These are phyloP conservation scores for Geotrichum ghanense DNA, from an alignment of 805 yeast species.

Conservation along the genomic window DNA sequence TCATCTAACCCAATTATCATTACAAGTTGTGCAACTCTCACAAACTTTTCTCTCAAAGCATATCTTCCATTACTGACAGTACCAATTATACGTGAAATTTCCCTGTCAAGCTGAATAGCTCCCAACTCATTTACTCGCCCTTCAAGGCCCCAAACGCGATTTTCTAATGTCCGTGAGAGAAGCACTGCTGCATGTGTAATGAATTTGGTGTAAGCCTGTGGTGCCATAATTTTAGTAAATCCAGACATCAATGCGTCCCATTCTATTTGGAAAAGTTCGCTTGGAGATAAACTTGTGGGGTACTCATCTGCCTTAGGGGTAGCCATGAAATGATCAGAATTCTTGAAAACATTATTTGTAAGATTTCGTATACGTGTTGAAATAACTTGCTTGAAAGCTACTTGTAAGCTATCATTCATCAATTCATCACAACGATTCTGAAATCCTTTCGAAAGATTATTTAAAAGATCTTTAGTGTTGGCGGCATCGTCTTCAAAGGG, in stretches of 20 bases:
- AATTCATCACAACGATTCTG: constrained; percentile 28
- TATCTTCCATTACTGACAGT: constrained; percentile 58
- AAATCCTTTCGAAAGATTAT: constrained; percentile 22
- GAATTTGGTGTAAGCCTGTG: constrained; percentile 37
- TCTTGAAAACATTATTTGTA: constrained; percentile 29
- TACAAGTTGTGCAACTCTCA: constrained; percentile 74
- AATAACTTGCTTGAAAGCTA: constrained; percentile 30
- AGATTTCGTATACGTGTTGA: constrained; percentile 26
- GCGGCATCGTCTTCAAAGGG: constrained; percentile 19
- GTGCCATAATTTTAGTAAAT: constrained; percentile 45
- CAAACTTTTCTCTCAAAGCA: constrained; percentile 63
- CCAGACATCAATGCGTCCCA: constrained; percentile 64
- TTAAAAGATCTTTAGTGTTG: constrained; percentile 12
- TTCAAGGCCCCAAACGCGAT: constrained; percentile 53
- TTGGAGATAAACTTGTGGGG: constrained; percentile 14
- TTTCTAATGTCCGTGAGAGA: constrained; percentile 49
- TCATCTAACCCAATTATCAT: constrained; percentile 76
- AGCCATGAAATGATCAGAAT: constrained; percentile 28
- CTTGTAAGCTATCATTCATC: constrained; percentile 33
- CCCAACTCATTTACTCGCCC: constrained; percentile 73
- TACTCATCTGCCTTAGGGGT: constrained; percentile 16
- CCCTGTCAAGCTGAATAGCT: constrained; percentile 71
- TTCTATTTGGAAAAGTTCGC: constrained; percentile 38
- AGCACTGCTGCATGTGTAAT: constrained; percentile 42
- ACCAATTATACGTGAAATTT: constrained; percentile 60